These are phyloP conservation scores for Tylopilus balloui DNA, from an alignment of 768 basidiomycete species.

Conservation along the genomic window DNA sequence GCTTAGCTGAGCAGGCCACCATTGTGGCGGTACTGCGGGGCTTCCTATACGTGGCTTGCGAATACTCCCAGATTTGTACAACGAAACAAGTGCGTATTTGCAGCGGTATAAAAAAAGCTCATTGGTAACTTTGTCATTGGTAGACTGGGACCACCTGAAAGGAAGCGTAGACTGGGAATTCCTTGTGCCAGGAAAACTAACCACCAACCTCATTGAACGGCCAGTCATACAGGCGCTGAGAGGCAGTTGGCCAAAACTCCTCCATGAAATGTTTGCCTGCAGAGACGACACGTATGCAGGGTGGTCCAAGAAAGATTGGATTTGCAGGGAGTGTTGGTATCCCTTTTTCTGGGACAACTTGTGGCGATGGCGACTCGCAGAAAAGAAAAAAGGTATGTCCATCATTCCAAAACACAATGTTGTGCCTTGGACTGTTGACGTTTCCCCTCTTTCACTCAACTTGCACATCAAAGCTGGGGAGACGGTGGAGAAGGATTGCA, in stretches of 20 bases:
- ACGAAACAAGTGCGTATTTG: constrained; percentile 1
- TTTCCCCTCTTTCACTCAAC: too few species aligned
- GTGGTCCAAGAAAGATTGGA: constrained; percentile 6
- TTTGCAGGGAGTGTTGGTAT: neutral
- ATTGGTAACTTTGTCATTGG: neutral
- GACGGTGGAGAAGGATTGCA: neutral
- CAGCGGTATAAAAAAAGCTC: neutral
- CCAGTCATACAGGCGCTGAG: neutral
- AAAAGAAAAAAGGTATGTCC: neutral
- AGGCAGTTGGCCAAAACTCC: constrained; percentile 1
- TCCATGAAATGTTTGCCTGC: constrained; percentile 1
- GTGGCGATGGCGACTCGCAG: neutral
- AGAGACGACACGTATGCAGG: neutral
- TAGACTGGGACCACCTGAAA: constrained; percentile 6
- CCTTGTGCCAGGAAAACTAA: neutral
- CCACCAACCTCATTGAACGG: neutral
- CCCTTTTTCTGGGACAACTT: neutral
- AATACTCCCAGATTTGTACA: neutral
- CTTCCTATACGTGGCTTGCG: too few species aligned
- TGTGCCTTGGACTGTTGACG: neutral
- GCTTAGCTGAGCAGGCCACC: neutral
- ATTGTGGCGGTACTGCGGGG: neutral
- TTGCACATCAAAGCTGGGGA: neutral
- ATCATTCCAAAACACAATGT: too few species aligned
- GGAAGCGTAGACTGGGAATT: neutral